Evolutionary conservation across 441 rosid genomes (phyloP).

Genomic region (Gossypium lobatum): DNA sequence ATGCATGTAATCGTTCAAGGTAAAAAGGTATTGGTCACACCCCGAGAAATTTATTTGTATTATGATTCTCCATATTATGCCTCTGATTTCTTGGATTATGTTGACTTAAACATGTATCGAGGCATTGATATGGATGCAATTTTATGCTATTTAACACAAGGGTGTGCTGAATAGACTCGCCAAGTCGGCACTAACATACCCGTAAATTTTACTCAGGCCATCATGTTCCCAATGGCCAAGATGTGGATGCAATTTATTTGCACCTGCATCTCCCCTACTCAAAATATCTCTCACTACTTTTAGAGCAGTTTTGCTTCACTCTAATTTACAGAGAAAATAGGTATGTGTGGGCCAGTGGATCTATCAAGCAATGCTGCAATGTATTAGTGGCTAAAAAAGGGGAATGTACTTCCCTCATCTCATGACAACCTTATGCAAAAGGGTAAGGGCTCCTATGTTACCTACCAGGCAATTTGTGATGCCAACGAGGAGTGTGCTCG

Average conservation of each 20-base stretch:
- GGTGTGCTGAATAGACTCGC: background rate
- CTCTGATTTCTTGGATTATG: background rate
- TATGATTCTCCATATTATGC: background rate
- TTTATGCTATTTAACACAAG: background rate
- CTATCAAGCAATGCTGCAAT: background rate
- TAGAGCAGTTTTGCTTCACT: background rate
- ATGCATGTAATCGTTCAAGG: background rate
- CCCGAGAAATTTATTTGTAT: background rate
- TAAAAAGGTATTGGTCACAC: background rate
- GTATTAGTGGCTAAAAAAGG: background rate
- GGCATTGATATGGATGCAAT: background rate
- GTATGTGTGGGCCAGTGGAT: background rate
- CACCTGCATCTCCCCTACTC: background rate
- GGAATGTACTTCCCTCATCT: background rate
- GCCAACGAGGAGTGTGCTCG: background rate
- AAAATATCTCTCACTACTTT: background rate
- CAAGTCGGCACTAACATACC: background rate
- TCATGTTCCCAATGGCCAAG: background rate
- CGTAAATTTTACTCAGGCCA: background rate
- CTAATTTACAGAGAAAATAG: too few relatives aligned
- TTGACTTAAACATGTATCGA: background rate
- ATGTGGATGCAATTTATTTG: background rate
- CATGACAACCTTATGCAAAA: background rate
- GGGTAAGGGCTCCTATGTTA: background rate
- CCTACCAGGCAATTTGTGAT: background rate